These are phyloP conservation scores for Metarhizium anisopliae DNA, from an alignment of 2,329 filamentous ascomycete genomes.

Conservation along the genomic window DNA sequence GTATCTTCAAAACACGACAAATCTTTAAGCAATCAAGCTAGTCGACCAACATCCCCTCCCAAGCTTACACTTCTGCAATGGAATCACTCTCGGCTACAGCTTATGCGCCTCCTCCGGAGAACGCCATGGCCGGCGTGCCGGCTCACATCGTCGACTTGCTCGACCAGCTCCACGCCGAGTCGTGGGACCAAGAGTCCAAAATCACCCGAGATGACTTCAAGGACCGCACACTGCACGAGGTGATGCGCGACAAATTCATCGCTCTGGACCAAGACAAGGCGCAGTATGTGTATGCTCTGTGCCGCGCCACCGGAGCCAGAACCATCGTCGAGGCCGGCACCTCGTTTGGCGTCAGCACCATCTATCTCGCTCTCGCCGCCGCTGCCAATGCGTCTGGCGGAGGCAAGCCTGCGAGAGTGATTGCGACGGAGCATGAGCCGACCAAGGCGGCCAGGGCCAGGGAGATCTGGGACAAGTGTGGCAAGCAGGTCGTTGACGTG, in stretches of 20 bases:
- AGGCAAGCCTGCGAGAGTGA: conserved; percentile 28
- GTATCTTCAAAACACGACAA: too few relatives aligned
- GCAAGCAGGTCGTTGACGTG: conserved; percentile 35
- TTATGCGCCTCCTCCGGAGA: conserved; percentile 1
- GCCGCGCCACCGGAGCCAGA: conserved; percentile 36
- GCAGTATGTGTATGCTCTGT: conserved; percentile 45
- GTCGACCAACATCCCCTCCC: too few relatives aligned
- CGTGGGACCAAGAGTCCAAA: conserved; percentile 6
- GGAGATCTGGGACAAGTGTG: conserved; percentile 45
- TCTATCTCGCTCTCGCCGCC: conserved; percentile 53
- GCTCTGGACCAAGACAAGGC: conserved; percentile 51
- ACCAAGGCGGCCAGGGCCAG: conserved; percentile 42
- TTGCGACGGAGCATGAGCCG: conserved; percentile 52
- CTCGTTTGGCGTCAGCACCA: conserved; percentile 52
- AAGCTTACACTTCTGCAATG: background rate
- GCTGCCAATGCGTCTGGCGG: conserved; percentile 29
- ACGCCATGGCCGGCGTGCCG: conserved; percentile 4
- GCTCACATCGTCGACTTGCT: conserved; percentile 7
- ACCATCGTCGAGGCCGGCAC: conserved; percentile 55
- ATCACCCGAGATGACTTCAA: conserved; percentile 4
- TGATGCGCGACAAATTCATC: conserved; percentile 48
- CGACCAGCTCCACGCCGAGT: conserved; percentile 8
- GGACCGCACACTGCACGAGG: background rate
- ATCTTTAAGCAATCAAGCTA: too few relatives aligned
- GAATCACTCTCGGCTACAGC: background rate